phyloP scores from a whole-genome alignment of 768 basidiomycete species.

The Amanita jacksonii region DNA sequence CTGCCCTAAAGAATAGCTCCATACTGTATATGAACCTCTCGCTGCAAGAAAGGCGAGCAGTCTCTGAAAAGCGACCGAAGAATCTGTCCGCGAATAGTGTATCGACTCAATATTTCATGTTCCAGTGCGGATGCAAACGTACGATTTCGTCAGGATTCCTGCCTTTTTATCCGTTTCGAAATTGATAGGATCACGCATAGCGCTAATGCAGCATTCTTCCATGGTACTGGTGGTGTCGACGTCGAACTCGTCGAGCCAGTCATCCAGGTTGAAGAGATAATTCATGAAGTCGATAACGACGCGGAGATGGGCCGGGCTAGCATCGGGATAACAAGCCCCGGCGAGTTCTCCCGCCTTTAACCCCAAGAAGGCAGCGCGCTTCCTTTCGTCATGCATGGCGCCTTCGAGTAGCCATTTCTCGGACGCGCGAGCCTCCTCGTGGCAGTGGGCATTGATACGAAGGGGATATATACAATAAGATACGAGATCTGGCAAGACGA shows the following conservation, averaged over 20 bases:
- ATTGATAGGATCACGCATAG: slow-evolving; percentile 15
- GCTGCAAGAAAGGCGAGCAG: slow-evolving; percentile 6
- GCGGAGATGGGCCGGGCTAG: slow-evolving; percentile 30
- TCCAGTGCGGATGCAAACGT: not conserved
- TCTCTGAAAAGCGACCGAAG: slow-evolving; percentile 7
- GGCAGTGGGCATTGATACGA: slow-evolving; percentile 14
- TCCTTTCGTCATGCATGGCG: slow-evolving; percentile 10
- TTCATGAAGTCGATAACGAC: slow-evolving; percentile 38
- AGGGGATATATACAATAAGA: slow-evolving; percentile 18
- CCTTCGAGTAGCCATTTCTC: slow-evolving; percentile 16
- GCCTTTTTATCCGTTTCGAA: slow-evolving; percentile 16
- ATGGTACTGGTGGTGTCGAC: slow-evolving; percentile 13
- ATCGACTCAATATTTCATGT: not conserved
- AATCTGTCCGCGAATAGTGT: slow-evolving; percentile 9
- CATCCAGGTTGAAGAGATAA: slow-evolving; percentile 16
- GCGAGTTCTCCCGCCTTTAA: slow-evolving; percentile 34
- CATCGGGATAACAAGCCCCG: slow-evolving; percentile 34
- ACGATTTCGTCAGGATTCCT: slow-evolving; percentile 17
- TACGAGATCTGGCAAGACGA: slow-evolving; percentile 21
- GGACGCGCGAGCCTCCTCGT: slow-evolving; percentile 14
- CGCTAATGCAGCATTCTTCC: slow-evolving; percentile 14
- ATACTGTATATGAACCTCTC: slow-evolving; percentile 55
- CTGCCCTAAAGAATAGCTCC: slow-evolving; percentile 57
- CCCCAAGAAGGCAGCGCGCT: slow-evolving; percentile 20
- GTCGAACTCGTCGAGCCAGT: slow-evolving; percentile 15